Evolutionary conservation across 495 filamentous ascomycete species (phyloP), one percentile per base, ranked within the genome.

Genomic region (Penicillium steckii): DNA sequence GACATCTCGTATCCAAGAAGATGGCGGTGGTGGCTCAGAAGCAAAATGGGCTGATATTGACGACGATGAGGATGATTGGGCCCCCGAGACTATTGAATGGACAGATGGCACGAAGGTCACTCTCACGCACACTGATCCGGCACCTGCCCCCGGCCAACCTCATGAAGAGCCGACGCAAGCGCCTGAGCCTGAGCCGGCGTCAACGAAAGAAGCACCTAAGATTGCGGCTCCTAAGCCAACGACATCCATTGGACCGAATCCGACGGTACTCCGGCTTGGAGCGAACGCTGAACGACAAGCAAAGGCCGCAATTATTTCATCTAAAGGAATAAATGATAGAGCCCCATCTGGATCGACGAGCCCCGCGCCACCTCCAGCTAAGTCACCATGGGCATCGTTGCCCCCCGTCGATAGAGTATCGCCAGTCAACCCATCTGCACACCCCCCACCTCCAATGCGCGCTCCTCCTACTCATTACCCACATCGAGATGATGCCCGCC

Each of bases 31-130:
- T 35, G 85, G 87, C 13, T 91, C 92, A 52, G 89, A 93, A 46
- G 84, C 91, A 13, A 93, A 91, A 65, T 99, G 94, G 94, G 94
- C 95, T 15, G 94, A 99, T 74, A 97, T 98, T 51, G 94, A 97
- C 52, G 94, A 99, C 51, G 94, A 99, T 56, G 91, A 97, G 65
- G 94, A 97, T 49, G 92, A 97, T 65, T 99, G 94, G 94, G 91
- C 88, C 3, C 95, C 94, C 0, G 92, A 97, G 55, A 86, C 88
- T 6, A 95, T 97, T 53, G 90, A 95, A 56, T 99, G 94, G 94
- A 91, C 87, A 56, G 94, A 99, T 68, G 93, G 92, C 26, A 97
- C 92, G 12, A 97, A 97, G 73, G 89, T 91, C 48, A 87, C 84
- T 30, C 77, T 95, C 8, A 84, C 85, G 12, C 82, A 87, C 22